Evolutionary conservation across 257 asterid species (phyloP).

Genomic region (Euphrasia confusa): DNA sequence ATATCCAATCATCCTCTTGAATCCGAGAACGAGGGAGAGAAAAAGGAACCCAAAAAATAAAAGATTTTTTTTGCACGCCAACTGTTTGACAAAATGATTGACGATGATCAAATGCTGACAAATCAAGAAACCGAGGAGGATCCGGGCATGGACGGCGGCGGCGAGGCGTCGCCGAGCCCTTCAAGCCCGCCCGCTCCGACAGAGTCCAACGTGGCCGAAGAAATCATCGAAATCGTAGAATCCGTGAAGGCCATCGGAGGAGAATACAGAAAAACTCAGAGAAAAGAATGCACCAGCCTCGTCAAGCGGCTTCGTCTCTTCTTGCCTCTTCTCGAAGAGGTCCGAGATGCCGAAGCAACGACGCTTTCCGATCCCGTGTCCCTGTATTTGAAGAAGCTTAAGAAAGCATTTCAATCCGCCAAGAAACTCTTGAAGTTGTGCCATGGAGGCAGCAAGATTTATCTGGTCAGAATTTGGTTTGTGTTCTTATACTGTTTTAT

Average conservation of each 20-base stretch:
- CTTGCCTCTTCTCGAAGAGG: conserved; percentile 56
- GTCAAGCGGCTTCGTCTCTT: conserved; percentile 54
- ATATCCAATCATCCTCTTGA: conserved; percentile 11
- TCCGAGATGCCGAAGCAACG: conserved; percentile 35
- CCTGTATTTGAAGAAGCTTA: conserved; percentile 45
- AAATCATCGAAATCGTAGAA: conserved; percentile 45
- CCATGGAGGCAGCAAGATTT: conserved; percentile 77
- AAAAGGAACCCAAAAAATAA: not conserved
- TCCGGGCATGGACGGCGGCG: conserved; percentile 33
- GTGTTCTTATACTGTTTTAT: not conserved
- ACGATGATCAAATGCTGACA: conserved; percentile 21
- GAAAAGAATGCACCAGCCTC: conserved; percentile 56
- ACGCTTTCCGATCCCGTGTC: conserved; percentile 39
- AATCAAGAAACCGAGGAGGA: conserved; percentile 22
- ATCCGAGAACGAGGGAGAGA: not conserved
- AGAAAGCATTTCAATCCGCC: conserved; percentile 61
- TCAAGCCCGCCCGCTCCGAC: conserved; percentile 27
- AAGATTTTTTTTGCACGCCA: not conserved
- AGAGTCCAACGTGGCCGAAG: conserved; percentile 40
- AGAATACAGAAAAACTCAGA: conserved; percentile 63
- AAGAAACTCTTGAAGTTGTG: conserved; percentile 61
- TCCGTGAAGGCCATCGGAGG: conserved; percentile 45
- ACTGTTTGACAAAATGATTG: not conserved
- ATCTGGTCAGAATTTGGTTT: conserved; percentile 39
- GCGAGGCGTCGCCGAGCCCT: conserved; percentile 25